Conservation (phyloP, 768 basidiomycete species). For the Leccinum imitatum region DNA sequence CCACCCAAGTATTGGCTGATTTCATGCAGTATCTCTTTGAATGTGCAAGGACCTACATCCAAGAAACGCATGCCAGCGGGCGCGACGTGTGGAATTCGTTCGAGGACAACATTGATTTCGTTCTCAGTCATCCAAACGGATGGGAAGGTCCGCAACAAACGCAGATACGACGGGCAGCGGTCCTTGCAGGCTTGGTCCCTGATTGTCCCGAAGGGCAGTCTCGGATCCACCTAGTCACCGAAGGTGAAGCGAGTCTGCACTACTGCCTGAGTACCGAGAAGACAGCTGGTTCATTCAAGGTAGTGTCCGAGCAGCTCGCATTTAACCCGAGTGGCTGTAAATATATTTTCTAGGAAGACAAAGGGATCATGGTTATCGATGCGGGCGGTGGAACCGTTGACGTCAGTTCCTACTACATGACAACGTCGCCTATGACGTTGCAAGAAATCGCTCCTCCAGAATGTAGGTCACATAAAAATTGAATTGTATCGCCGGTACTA, state of each 20-base stretch:
- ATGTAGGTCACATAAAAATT: conserved; percentile 31
- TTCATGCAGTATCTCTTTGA: conserved; percentile 47
- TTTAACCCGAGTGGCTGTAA: not conserved
- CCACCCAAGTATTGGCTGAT: conserved; percentile 46
- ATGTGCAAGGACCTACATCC: conserved; percentile 44
- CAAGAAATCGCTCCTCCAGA: conserved; percentile 50
- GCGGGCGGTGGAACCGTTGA: conserved; percentile 65
- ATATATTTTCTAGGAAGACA: conserved; percentile 34
- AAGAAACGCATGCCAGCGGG: conserved; percentile 46
- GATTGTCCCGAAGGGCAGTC: conserved; percentile 36
- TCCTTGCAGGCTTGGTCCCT: conserved; percentile 40
- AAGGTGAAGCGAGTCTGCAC: conserved; percentile 55
- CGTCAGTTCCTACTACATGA: conserved; percentile 51
- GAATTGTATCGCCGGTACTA: not conserved
- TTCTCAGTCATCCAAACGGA: conserved; percentile 49
- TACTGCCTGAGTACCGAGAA: conserved; percentile 43
- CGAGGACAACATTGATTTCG: conserved; percentile 41
- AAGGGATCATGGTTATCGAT: conserved; percentile 56
- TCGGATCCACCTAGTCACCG: conserved; percentile 46
- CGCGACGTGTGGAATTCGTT: conserved; percentile 42
- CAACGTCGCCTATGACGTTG: conserved; percentile 32
- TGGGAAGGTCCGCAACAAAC: conserved; percentile 47
- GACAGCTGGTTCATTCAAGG: conserved; percentile 29
- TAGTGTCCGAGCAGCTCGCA: not conserved
- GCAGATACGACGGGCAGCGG: conserved; percentile 44